Evolutionary conservation across 1,284 basidiomycete species (phyloP).

Genomic region (Ceratobasidium sp.): DNA sequence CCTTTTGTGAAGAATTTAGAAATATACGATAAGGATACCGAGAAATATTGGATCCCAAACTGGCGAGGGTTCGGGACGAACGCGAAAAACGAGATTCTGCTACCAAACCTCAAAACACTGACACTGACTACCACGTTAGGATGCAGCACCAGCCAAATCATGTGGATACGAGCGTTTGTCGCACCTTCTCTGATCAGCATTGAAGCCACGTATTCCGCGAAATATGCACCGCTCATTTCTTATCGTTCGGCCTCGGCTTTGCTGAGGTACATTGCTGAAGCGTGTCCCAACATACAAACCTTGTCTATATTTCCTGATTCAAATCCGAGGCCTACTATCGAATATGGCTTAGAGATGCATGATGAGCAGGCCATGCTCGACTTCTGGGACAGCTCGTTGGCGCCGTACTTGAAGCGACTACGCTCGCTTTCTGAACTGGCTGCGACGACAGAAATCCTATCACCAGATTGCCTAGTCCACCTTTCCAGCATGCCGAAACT

Average conservation of each 20-base stretch:
- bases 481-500: background rate
- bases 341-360: too few species aligned
- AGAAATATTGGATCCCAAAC: background rate
- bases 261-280: background rate
- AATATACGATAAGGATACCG: background rate
- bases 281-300: background rate
- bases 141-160: background rate
- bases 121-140: background rate
- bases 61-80: background rate
- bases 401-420: background rate
- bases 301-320: background rate
- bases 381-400: background rate
- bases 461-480: too few species aligned
- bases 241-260: background rate
- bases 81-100: background rate
- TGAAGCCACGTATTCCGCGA: background rate
- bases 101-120: background rate
- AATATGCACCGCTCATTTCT: background rate
- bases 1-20: background rate
- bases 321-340: too few species aligned
- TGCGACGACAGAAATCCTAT: background rate
- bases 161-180: constrained; percentile 16
- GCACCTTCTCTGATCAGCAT: background rate
- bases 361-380: background rate
- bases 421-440: background rate